Conservation (phyloP, 2,329 filamentous ascomycete species). For the Sporothrix phasma region DNA sequence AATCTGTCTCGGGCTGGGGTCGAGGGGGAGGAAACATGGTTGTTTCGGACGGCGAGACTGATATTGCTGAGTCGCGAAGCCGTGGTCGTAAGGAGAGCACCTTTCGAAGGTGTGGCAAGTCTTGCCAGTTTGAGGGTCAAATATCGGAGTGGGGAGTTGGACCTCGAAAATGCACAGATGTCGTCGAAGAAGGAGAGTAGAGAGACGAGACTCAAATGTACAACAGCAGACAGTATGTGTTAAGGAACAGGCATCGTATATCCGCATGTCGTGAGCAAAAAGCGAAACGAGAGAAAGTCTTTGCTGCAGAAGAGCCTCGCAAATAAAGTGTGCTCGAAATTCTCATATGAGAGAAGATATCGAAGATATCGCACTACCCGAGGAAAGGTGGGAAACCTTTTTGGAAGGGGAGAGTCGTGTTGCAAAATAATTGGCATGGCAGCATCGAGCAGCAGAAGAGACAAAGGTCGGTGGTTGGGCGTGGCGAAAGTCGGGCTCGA, state of each 20-base stretch:
- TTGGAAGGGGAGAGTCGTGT: not conserved
- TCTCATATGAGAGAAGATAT: not conserved
- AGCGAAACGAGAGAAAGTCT: too few species aligned
- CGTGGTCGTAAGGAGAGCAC: not conserved
- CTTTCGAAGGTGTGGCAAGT: not conserved
- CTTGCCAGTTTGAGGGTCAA: not conserved
- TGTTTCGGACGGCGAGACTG: not conserved
- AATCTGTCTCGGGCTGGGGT: not conserved
- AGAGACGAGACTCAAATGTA: not conserved
- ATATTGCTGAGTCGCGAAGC: not conserved
- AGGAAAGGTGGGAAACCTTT: too few species aligned
- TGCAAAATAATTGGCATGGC: not conserved
- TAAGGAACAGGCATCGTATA: not conserved
- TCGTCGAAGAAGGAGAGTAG: not conserved
- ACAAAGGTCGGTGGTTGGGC: not conserved
- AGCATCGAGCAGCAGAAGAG: not conserved
- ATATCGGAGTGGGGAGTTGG: not conserved
- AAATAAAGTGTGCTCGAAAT: too few species aligned
- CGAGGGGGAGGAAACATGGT: not conserved
- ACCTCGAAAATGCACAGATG: not conserved
- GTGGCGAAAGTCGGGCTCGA: not conserved
- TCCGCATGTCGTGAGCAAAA: not conserved
- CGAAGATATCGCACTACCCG: too few species aligned
- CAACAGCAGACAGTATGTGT: not conserved
- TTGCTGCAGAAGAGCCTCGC: too few species aligned